Evolutionary conservation across 2,329 filamentous ascomycete species (phyloP).

Genomic region (Cylindrodendrum hubeiense): DNA sequence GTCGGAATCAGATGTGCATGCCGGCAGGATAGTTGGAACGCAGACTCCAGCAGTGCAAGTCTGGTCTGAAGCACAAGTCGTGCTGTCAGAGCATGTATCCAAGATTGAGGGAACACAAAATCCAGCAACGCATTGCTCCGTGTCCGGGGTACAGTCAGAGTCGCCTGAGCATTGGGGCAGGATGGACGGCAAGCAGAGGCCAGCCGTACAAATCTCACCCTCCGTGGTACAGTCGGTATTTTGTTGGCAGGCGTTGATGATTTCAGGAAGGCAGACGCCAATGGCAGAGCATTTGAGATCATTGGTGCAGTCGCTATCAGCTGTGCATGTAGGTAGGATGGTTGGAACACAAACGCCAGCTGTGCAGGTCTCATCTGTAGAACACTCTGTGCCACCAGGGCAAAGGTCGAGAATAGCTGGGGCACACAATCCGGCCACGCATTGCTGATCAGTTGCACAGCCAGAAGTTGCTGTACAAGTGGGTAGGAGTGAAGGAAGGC

Average conservation of each 20-base stretch:
- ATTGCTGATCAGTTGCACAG: constrained; percentile 3
- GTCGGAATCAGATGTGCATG: neutral
- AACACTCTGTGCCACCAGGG: neutral
- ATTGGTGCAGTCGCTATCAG: neutral
- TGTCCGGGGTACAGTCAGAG: neutral
- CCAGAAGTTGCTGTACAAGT: neutral
- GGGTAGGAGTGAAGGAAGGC: constrained; percentile 5
- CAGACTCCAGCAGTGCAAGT: constrained; percentile 12
- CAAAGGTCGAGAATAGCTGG: neutral
- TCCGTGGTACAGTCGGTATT: neutral
- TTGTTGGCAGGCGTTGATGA: neutral
- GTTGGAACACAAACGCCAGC: constrained; percentile 10
- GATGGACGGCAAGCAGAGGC: constrained; percentile 7
- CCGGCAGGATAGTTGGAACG: neutral
- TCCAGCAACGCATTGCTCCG: neutral
- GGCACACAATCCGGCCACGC: neutral
- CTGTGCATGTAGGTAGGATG: neutral
- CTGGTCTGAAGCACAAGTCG: neutral
- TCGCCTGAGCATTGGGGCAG: neutral
- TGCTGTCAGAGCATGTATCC: neutral
- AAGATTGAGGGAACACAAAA: constrained; percentile 1
- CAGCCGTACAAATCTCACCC: neutral
- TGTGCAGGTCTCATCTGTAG: neutral
- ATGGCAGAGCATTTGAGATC: neutral
- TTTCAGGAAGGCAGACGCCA: constrained; percentile 7